A percentile compares a stretch with the other conserved stretches of the same genome.
Conservation (phyloP, 2,329 filamentous ascomycete species). For the Colletotrichum phormii region DNA sequence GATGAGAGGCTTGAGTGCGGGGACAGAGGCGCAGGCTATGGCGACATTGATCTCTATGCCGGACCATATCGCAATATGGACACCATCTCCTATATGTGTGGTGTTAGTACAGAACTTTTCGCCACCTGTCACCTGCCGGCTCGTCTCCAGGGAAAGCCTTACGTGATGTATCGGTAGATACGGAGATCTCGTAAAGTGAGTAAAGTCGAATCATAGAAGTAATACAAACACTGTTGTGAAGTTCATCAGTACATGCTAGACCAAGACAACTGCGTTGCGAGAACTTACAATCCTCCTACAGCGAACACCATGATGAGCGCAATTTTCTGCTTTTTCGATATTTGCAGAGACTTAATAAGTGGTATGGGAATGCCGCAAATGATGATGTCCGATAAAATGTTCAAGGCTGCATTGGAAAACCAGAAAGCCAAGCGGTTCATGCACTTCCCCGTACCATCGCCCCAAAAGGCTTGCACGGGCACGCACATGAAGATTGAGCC, state of each 20-base stretch:
- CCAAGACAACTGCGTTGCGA: no score
- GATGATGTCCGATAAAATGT: conserved; percentile 45
- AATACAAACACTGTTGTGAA: no score
- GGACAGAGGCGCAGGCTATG: conserved; percentile 49
- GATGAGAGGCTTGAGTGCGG: conserved; percentile 48
- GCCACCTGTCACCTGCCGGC: no score
- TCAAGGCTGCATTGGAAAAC: conserved; percentile 44
- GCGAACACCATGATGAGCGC: conserved; percentile 53
- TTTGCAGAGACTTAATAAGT: conserved; percentile 46
- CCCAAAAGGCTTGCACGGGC: conserved; percentile 41
- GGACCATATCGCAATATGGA: conserved; percentile 40
- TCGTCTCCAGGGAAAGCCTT: no score
- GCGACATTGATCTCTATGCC: conserved; percentile 48
- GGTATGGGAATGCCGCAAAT: conserved; percentile 10
- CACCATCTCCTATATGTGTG: background rate
- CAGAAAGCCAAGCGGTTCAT: conserved; percentile 39
- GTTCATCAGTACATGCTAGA: no score
- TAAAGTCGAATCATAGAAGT: conserved; percentile 17
- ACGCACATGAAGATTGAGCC: conserved; percentile 43
- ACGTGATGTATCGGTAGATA: no score
- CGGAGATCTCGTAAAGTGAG: conserved; percentile 29
- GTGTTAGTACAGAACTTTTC: no score
- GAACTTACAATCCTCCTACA: conserved; percentile 46
- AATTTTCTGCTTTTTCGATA: conserved; percentile 54
- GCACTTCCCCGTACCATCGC: conserved; percentile 36